Base-by-base conservation (phyloP, 306 rosid species). In the Delonix regia region DNA sequence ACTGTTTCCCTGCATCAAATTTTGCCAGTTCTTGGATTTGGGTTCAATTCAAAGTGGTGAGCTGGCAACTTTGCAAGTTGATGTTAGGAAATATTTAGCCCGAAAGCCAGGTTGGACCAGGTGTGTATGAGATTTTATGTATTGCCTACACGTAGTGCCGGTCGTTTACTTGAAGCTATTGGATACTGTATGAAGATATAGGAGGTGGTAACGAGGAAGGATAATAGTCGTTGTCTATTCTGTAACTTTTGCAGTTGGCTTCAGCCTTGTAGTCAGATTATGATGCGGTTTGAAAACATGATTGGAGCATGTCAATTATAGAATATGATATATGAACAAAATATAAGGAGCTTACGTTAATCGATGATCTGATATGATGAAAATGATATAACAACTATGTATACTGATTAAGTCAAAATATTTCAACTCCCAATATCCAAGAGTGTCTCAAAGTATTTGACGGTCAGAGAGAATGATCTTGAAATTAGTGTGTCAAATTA, bases 41-140 rank as follows among this genome's bases (percentile, higher is more conserved):
- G 93, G 96, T 79, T 94, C 98, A 42, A 69, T 85, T 77, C 98
- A 89, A 82, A 89, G 93, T 53, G 97, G 97, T 9, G 96, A 94
- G 85, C 89, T 94, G 76, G 97, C 98, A 52, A 89, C 90, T 45
- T 85, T 94, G 86, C 98, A 94, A 90, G 96, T 94, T 72, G 98
- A 94, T 80, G 90, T 92, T 71, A 82, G 97, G 90, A 94, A 94
- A 82, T 94, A 92, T 84, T 79, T 94, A 83, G 96, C 98, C 45
- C 84, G 97, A 68, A 94, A 90, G 83, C 98, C 97, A 22, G 98
- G 94, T 83, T 94, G 97, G 98, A 92, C 93, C 75, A 92, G 98
- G 98, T 94, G 18, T 78, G 97, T 85, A 69, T 47, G 38, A 14
- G 21, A 69, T 79, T 72, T 45, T 51, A 15, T 66, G 62, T 57